phyloP scores from a whole-genome alignment of 2,329 filamentous ascomycete genomes.

The Xylogone sp. region DNA sequence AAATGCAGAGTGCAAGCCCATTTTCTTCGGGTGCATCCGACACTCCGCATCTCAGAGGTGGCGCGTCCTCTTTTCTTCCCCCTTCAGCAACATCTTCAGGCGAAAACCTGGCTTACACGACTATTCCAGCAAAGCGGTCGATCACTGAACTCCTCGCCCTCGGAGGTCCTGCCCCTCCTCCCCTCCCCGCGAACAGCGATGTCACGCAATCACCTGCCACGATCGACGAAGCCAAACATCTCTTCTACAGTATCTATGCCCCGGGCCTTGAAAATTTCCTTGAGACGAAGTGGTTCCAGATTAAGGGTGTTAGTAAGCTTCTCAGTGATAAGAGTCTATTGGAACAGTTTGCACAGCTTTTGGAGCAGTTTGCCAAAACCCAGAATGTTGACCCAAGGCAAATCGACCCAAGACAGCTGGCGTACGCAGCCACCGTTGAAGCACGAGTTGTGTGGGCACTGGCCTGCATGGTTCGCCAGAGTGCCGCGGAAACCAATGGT shows the following conservation, averaged over 20 bases:
- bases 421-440: constrained; percentile 51
- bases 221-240: constrained; percentile 63
- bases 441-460: constrained; percentile 58
- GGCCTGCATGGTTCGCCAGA: constrained; percentile 37
- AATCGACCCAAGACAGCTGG: constrained; percentile 39
- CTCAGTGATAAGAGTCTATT: constrained; percentile 55
- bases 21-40: constrained; percentile 33
- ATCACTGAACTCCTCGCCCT: constrained; percentile 68
- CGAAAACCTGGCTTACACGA: constrained; percentile 40
- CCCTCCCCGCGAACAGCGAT: constrained; percentile 49
- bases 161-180: constrained; percentile 56
- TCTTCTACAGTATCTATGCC: constrained; percentile 75
- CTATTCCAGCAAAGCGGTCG: constrained; percentile 56
- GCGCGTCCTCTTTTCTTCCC: constrained; percentile 36
- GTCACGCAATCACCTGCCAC: constrained; percentile 38
- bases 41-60: constrained; percentile 47
- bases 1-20: constrained; percentile 29
- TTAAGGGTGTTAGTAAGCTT: constrained; percentile 36
- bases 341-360: constrained; percentile 63
- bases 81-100: constrained; percentile 25
- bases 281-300: constrained; percentile 79
- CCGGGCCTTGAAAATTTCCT: constrained; percentile 71
- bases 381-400: constrained; percentile 40
- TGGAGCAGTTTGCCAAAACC: constrained; percentile 49
- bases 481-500: constrained; percentile 24